These are phyloP conservation scores for Tagetes erecta DNA, from an alignment of 129 eudicot genomes.

Conservation along the genomic window DNA sequence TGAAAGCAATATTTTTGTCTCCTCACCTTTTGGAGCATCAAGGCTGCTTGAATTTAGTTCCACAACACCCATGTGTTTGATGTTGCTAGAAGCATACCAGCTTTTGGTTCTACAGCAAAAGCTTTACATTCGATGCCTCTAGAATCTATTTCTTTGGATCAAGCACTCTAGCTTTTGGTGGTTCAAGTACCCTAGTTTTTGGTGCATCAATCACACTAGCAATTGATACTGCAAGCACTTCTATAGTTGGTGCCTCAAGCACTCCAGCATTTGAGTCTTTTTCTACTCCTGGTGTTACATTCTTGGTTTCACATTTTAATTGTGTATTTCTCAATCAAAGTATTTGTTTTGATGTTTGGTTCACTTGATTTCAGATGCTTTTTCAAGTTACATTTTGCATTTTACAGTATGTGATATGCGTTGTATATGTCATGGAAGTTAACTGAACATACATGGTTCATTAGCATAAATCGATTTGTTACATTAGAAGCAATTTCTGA, in stretches of 20 bases:
- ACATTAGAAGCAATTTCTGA: too few species aligned
- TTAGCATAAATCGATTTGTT: too few species aligned
- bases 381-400: too few species aligned
- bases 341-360: too few species aligned
- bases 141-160: conserved; percentile 45
- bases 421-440: too few species aligned
- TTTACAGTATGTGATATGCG: too few species aligned
- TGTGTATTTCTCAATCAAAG: too few species aligned
- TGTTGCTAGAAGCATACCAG: conserved; percentile 38
- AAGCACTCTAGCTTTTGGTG: conserved; percentile 50
- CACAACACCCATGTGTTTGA: conserved; percentile 33
- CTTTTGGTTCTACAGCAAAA: conserved; percentile 44
- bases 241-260: conserved; percentile 58
- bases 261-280: conserved; percentile 57
- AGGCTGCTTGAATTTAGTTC: conserved; percentile 69
- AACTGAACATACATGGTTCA: too few species aligned
- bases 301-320: too few species aligned
- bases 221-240: conserved; percentile 27
- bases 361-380: too few species aligned
- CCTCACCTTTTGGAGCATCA: conserved; percentile 71
- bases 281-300: not conserved
- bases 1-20: conserved; percentile 68
- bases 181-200: conserved; percentile 49
- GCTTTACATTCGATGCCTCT: conserved; percentile 49
- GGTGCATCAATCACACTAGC: conserved; percentile 18